A percentile compares a stretch with the other conserved stretches of the same genome.
These are phyloP conservation scores for Huntiella moniliformis DNA, from an alignment of 2,329 filamentous ascomycete species.

Conservation along the genomic window DNA sequence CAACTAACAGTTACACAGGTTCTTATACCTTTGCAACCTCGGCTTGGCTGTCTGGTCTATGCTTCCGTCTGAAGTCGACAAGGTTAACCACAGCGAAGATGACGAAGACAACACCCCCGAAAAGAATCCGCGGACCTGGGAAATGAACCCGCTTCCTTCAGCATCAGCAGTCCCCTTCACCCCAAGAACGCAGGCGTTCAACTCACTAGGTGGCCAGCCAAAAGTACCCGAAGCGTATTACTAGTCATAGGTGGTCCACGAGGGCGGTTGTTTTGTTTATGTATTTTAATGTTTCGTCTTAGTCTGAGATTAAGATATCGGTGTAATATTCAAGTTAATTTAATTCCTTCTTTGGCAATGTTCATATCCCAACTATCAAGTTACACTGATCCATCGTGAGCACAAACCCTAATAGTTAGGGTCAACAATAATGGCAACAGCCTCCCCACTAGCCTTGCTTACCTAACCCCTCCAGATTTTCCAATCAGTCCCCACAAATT, in stretches of 20 bases:
- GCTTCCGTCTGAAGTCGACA: slow-evolving; percentile 36
- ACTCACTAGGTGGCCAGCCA: slow-evolving; percentile 30
- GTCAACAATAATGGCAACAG: neutral
- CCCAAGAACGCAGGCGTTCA: slow-evolving; percentile 48
- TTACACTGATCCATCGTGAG: too few species aligned
- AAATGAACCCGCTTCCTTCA: slow-evolving; percentile 34
- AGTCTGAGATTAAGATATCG: neutral
- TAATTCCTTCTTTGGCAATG: too few species aligned
- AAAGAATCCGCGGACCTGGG: slow-evolving; percentile 25
- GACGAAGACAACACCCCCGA: slow-evolving; percentile 19
- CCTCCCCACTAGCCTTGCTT: slow-evolving; percentile 8
- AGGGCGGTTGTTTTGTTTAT: slow-evolving; percentile 1
- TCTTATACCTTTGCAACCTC: slow-evolving; percentile 7
- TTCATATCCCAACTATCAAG: too few species aligned
- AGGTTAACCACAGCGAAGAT: slow-evolving; percentile 25
- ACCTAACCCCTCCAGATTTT: slow-evolving; percentile 11
- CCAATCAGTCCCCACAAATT: neutral
- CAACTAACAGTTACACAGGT: slow-evolving; percentile 4
- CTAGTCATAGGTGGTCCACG: slow-evolving; percentile 21
- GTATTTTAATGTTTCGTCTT: neutral
- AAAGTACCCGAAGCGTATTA: slow-evolving; percentile 21
- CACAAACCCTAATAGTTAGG: too few species aligned
- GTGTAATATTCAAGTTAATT: too few species aligned
- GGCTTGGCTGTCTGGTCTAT: slow-evolving; percentile 39
- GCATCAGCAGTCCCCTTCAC: slow-evolving; percentile 31